A percentile compares a stretch with the other conserved stretches of the same genome.
These are phyloP conservation scores for Dendrobium chrysotoxum DNA, from an alignment of 106 monocot genomes.

Conservation along the genomic window DNA sequence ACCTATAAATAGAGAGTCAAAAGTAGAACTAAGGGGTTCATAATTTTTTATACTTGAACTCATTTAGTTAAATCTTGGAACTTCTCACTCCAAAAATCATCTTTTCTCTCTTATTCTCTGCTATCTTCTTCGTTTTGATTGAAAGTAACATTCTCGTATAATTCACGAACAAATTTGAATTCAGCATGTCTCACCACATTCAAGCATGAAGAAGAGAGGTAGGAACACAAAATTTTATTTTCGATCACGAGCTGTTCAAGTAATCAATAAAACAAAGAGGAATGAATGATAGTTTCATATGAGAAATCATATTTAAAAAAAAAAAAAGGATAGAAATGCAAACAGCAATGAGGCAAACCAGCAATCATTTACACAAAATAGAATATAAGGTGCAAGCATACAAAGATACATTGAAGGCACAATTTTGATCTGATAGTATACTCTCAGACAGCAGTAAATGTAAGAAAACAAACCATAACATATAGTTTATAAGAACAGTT, in stretches of 20 bases:
- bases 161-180: too few relatives aligned
- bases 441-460: not conserved
- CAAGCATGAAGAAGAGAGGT: too few relatives aligned
- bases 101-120: too few relatives aligned
- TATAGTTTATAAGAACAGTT: constrained; percentile 10
- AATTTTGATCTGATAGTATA: not conserved
- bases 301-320: not conserved
- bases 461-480: constrained; percentile 17
- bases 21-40: too few relatives aligned
- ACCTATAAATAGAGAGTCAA: too few relatives aligned
- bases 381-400: constrained; percentile 9
- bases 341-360: not conserved
- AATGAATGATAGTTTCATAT: not conserved
- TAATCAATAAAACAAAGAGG: too few relatives aligned
- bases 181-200: too few relatives aligned
- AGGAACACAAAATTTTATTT: not conserved
- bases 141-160: too few relatives aligned
- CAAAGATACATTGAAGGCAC: constrained; percentile 1
- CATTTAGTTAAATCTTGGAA: too few relatives aligned
- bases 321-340: constrained; percentile 10
- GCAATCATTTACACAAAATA: constrained; percentile 27
- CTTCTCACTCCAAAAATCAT: too few relatives aligned
- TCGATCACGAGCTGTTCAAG: constrained; percentile 1
- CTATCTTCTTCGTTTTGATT: too few relatives aligned
- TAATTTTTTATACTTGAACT: too few relatives aligned